Conservation (phyloP, 1,139 yeast species). For the Lodderomyces theae region DNA sequence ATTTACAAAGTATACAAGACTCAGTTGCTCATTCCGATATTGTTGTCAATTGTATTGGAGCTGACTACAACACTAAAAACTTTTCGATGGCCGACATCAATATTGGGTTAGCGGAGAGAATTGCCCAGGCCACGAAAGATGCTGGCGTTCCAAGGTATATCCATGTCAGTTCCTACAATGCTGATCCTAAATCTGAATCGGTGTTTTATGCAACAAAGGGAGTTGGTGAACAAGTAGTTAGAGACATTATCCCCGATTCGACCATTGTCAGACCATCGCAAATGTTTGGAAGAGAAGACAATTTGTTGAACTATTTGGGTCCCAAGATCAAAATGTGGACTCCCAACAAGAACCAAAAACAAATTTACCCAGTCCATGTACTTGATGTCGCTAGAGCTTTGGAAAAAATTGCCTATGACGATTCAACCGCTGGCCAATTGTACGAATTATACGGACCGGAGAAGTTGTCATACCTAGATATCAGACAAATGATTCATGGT, state of each 20-base stretch:
- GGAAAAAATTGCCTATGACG: conserved; percentile 79
- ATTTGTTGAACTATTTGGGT: conserved; percentile 63
- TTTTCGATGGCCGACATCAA: conserved; percentile 81
- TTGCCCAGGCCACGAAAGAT: conserved; percentile 70
- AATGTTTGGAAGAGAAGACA: conserved; percentile 75
- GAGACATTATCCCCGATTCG: conserved; percentile 66
- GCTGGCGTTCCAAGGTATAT: conserved; percentile 73
- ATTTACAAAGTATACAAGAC: conserved; percentile 72
- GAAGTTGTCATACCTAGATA: conserved; percentile 58
- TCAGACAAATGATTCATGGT: conserved; percentile 68
- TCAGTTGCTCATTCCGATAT: conserved; percentile 80
- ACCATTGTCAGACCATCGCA: conserved; percentile 88
- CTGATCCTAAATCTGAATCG: conserved; percentile 65
- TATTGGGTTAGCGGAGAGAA: conserved; percentile 74
- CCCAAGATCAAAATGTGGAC: conserved; percentile 58
- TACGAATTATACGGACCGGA: conserved; percentile 78
- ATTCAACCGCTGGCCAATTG: conserved; percentile 72
- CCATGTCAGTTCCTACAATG: conserved; percentile 81
- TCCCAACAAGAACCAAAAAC: conserved; percentile 63
- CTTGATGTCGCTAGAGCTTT: conserved; percentile 76
- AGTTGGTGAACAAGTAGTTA: conserved; percentile 69
- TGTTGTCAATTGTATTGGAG: conserved; percentile 78
- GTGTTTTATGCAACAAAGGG: conserved; percentile 80
- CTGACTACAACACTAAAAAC: conserved; percentile 75
- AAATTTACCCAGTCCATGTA: conserved; percentile 72